Evolutionary conservation across 305 asterid genomes (phyloP), one percentile per base, ranked within the genome.

Genomic region (Plantago coronopus): DNA sequence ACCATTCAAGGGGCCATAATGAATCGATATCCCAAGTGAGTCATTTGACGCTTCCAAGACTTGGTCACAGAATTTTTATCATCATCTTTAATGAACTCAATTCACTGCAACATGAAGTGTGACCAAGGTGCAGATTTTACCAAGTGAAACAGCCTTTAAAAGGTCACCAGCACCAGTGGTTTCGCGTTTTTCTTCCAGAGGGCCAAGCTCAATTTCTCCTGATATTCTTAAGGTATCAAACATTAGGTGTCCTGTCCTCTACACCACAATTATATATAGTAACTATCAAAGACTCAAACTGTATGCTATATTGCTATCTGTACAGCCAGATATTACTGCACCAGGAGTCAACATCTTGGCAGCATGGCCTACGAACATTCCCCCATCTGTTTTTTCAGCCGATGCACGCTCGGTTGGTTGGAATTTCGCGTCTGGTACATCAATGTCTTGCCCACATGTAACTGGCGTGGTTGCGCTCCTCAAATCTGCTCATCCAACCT

Each of bases 391-490:
- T 6, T 65, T 70, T 40, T 42, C 69, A 40, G 64, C 38, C 1
- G 84, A 79, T 53, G n/a, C 54, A 0, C 71, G 88, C 7, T 67
- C 76, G 0, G 73, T 80, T 17, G n/a, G 16, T 2, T 85, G 94
- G 94, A 83, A 77, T 48, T 74, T 85, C 19, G 45, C 49, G 1
- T 73, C 94, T 0, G 94, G 94, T 25, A 85, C 94, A 8, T 85
- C 94, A 62, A 83, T 85, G 88, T 72, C 94, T 14, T 85, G 94
- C 74, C 94, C 94, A 20, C 90, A 85, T 48, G 88, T 83, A 0
- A 50, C 90, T 3, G 94, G 86, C 0, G 73, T 83, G 0, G 73
- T 79, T 19, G 90, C 90, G 1, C 84, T 85, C 23, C 57, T 85
- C 43, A 81, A 73, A 67, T 85, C 94, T 12, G 86, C 76, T 0